Base-by-base conservation (phyloP, 768 basidiomycete species). In the Sporobolomyces phaffii region DNA sequence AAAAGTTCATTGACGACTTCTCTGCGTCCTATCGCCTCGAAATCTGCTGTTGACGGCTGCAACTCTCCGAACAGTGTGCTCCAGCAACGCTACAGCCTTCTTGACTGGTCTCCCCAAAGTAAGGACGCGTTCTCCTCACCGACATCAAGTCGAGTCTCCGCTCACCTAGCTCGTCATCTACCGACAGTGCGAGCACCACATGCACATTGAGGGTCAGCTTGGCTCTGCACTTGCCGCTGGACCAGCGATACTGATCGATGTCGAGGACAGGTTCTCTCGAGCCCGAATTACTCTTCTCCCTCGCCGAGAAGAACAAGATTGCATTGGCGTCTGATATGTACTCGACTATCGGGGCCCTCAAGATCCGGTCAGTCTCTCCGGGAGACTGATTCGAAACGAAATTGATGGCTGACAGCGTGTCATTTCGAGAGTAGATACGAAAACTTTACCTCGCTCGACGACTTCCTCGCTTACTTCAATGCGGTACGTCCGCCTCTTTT, bases 131-230 rank as follows among this genome's bases (percentile, higher is more conserved):
- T 8, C 10, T 49, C 34, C n/a, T 4, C 11, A n/a, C n/a, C n/a
- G n/a, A n/a, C n/a, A n/a, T n/a, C n/a, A n/a, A n/a, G n/a, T 50
- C 29, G 28, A 26, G 4, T 26, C 34, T 20, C 22, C 43, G 13
- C 20, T 36, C 7, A 28, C 17, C 24, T 28, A 22, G 11, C 33
- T 26, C 31, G 1, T 43, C 14, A 38, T 15, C 11, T 41, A 14
- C 26, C 20, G 6, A 20, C 47, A 68, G 62, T 69, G 67, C 62
- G 73, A 74, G 50, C 73, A 72, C 62, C 73, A 74, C 58, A 47
- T 74, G 9, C 73, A 74, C 51, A 74, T 74, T 61, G 73, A 74
- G 54, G 73, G 70, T 43, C n/a, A 33, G 56, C 47, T 7, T 22
- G 11, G 6, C 52, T 9, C 29, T n/a, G 41, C 10, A 5, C n/a